A percentile compares a stretch with the other conserved stretches of the same genome.
Conservation (phyloP, 768 basidiomycete genomes). For the Suillus tomentosus region DNA sequence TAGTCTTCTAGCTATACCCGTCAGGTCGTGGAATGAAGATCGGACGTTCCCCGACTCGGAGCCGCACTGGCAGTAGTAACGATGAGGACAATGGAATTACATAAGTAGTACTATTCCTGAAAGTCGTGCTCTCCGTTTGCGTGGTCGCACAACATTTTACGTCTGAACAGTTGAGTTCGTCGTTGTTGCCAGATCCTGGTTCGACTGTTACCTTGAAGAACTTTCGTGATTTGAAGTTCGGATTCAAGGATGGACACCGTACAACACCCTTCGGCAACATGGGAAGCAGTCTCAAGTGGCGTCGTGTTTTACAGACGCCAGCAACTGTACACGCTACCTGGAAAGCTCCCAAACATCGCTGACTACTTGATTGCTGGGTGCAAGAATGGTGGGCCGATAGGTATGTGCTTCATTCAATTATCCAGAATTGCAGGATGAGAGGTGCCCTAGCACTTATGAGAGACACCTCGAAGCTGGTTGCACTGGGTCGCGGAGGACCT, state of each 20-base stretch:
- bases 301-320: conserved; percentile 86
- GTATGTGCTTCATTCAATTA: conserved; percentile 42
- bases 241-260: conserved; percentile 35
- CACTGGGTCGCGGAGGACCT: conserved; percentile 59
- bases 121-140: background rate
- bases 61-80: too few species aligned
- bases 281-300: conserved; percentile 90
- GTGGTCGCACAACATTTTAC: conserved; percentile 3
- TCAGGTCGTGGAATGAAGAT: background rate
- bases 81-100: too few species aligned
- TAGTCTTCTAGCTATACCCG: background rate
- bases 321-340: conserved; percentile 80
- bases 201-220: background rate
- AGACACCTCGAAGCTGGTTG: conserved; percentile 77
- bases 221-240: background rate
- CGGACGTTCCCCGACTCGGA: background rate
- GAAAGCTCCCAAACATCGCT: conserved; percentile 73
- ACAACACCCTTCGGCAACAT: conserved; percentile 79
- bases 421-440: conserved; percentile 9
- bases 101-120: background rate
- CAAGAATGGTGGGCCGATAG: conserved; percentile 86
- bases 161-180: background rate
- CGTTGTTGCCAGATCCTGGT: background rate
- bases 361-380: conserved; percentile 84
- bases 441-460: conserved; percentile 74